phyloP scores from a whole-genome alignment of 805 yeast species.

The Saccharomycopsis olivae region DNA sequence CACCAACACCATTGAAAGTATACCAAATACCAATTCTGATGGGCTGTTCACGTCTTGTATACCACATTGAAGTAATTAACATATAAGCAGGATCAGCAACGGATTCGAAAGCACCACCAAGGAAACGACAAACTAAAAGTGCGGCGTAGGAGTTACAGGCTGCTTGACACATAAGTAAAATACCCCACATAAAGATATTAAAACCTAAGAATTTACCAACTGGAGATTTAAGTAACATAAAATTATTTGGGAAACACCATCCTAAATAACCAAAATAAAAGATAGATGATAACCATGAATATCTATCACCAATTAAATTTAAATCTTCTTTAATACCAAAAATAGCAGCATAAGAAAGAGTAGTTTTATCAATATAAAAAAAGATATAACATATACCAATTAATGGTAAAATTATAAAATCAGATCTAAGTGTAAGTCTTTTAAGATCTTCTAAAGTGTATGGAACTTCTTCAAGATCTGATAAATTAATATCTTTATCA shows the following conservation, averaged over 20 bases:
- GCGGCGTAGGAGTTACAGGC: constrained; percentile 30
- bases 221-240: constrained; percentile 27
- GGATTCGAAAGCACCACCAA: constrained; percentile 34
- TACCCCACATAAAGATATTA: constrained; percentile 29
- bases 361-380: constrained; percentile 34
- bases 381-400: constrained; percentile 27
- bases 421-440: constrained; percentile 30
- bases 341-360: constrained; percentile 35
- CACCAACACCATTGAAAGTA: constrained; percentile 27
- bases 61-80: constrained; percentile 27
- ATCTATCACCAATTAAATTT: constrained; percentile 31
- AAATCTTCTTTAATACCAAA: constrained; percentile 33
- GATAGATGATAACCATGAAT: constrained; percentile 32
- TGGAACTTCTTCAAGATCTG: too few relatives aligned
- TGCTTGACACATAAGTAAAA: constrained; percentile 26
- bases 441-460: constrained; percentile 33
- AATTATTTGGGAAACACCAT: constrained; percentile 31
- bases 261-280: constrained; percentile 33
- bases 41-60: constrained; percentile 27
- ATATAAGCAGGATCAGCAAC: constrained; percentile 45
- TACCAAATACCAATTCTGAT: constrained; percentile 28
- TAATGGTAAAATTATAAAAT: constrained; percentile 29
- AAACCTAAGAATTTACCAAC: constrained; percentile 27
- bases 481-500: too few relatives aligned
- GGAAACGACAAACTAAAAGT: constrained; percentile 24